phyloP scores from a whole-genome alignment of 1,284 basidiomycete species.

The Cryptococcus hybrid region DNA sequence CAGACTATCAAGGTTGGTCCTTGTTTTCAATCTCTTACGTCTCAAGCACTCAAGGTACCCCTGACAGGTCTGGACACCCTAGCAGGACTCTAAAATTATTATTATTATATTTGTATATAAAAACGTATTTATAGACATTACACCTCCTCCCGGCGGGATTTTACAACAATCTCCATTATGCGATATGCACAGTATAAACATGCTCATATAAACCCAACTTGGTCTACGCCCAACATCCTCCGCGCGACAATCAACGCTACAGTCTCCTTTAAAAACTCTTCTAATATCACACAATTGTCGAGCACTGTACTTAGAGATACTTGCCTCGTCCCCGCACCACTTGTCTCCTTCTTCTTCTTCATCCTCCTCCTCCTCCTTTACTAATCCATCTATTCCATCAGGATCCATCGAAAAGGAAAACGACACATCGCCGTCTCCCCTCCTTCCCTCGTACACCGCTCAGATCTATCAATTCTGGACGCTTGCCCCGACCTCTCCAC shows the following conservation, averaged over 20 bases:
- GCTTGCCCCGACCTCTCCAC: too few relatives aligned
- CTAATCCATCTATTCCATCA: not conserved
- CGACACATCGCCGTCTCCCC: too few relatives aligned
- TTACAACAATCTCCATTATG: not conserved
- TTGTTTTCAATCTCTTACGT: too few relatives aligned
- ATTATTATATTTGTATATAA: not conserved
- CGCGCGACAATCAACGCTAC: constrained; percentile 82
- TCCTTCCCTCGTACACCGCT: too few relatives aligned
- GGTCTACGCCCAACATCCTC: constrained; percentile 81
- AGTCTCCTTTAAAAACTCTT: constrained; percentile 94
- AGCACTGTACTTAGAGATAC: constrained; percentile 48
- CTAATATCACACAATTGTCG: constrained; percentile 93
- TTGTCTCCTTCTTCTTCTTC: too few relatives aligned
- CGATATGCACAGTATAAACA: too few relatives aligned
- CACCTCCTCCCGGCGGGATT: not conserved
- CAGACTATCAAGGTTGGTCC: constrained; percentile 58
- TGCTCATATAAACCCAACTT: constrained; percentile 33
- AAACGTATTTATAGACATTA: not conserved
- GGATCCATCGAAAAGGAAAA: too few relatives aligned
- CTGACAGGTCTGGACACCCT: not conserved
- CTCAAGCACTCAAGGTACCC: too few relatives aligned
- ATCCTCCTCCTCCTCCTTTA: constrained; percentile 18
- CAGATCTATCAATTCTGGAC: too few relatives aligned
- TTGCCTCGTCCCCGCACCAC: too few relatives aligned
- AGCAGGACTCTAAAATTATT: too few relatives aligned